These are phyloP conservation scores for Ogataea henricii DNA, from an alignment of 805 yeast species.

Conservation along the genomic window DNA sequence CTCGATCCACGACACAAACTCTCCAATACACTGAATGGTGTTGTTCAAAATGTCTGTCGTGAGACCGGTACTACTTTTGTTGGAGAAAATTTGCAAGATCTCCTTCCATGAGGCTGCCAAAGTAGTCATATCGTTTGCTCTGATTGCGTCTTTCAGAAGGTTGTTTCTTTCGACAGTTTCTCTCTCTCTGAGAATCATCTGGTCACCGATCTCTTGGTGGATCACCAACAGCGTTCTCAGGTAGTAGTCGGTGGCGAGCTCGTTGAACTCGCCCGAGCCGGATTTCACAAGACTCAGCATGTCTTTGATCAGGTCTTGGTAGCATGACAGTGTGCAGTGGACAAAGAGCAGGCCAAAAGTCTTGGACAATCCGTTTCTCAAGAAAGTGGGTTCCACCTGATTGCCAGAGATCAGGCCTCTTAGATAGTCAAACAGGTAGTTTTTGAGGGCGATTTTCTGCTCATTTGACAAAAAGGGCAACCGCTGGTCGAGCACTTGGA, in stretches of 20 bases:
- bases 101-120: conserved; percentile 70
- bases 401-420: conserved; percentile 28
- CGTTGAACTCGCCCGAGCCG: conserved; percentile 35
- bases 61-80: conserved; percentile 26
- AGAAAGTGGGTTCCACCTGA: conserved; percentile 41
- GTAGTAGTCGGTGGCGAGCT: conserved; percentile 66
- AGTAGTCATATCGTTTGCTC: conserved; percentile 70
- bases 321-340: conserved; percentile 46
- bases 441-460: conserved; percentile 48
- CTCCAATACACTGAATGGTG: conserved; percentile 70
- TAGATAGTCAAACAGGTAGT: conserved; percentile 49
- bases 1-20: conserved; percentile 92
- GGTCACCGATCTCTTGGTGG: conserved; percentile 94
- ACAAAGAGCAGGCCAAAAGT: conserved; percentile 54
- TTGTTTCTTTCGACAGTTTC: conserved; percentile 65
- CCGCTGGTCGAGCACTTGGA: conserved; percentile 68
- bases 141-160: conserved; percentile 75
- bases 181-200: conserved; percentile 70
- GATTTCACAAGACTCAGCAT: conserved; percentile 40
- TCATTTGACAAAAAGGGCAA: conserved; percentile 46
- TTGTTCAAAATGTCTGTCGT: conserved; percentile 53
- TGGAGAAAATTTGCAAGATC: conserved; percentile 45
- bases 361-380: conserved; percentile 61
- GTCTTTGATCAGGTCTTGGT: conserved; percentile 55
- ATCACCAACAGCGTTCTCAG: conserved; percentile 70